Evolutionary conservation across 306 rosid species (phyloP).

Genomic region (Mimosa pudica): DNA sequence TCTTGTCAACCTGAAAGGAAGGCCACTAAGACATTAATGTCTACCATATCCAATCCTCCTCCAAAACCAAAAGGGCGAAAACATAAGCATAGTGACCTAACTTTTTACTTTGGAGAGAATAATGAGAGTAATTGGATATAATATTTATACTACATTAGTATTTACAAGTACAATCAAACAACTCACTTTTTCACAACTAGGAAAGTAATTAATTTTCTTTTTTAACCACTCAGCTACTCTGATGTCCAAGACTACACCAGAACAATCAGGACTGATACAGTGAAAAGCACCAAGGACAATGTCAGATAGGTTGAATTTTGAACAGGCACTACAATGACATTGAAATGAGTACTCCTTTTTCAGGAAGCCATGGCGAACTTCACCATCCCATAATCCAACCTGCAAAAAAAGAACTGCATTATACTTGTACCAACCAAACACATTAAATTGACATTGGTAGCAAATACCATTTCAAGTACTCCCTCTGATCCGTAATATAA

Average conservation of each 20-base stretch:
- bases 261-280: slow-evolving; percentile 62
- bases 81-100: neutral
- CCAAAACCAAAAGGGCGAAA: neutral
- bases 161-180: slow-evolving; percentile 42
- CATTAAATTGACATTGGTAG: neutral
- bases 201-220: slow-evolving; percentile 44
- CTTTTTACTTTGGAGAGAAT: slow-evolving; percentile 22
- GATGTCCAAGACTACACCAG: slow-evolving; percentile 72
- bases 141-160: slow-evolving; percentile 24
- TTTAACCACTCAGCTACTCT: slow-evolving; percentile 57
- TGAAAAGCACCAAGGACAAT: slow-evolving; percentile 67
- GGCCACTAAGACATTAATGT: neutral
- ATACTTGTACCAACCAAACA: slow-evolving; percentile 13
- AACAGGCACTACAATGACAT: slow-evolving; percentile 78
- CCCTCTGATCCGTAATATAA: too few relatives aligned
- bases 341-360: slow-evolving; percentile 69
- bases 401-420: slow-evolving; percentile 47
- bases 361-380: slow-evolving; percentile 68
- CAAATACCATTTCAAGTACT: neutral
- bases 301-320: slow-evolving; percentile 66
- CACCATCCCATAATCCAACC: slow-evolving; percentile 88
- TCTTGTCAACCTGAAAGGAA: slow-evolving; percentile 50
- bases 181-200: slow-evolving; percentile 34
- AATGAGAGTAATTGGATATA: neutral
- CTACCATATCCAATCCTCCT: neutral